Evolutionary conservation across 2,329 filamentous ascomycete genomes (phyloP), one percentile per base, ranked within the genome.

Genomic region (Chaetomium sp.): DNA sequence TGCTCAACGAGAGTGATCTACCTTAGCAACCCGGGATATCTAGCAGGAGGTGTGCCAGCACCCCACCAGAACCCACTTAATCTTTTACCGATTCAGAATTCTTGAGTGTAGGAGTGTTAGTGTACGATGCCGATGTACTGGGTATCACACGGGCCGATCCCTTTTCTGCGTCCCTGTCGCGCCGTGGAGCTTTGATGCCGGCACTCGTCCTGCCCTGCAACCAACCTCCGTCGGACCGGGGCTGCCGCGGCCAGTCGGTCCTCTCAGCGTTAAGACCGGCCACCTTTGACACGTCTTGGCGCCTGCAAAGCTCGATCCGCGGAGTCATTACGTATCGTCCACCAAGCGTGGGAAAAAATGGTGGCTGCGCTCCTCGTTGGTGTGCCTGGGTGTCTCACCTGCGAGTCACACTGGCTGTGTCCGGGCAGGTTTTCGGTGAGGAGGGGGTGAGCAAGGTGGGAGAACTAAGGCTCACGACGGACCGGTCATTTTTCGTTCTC

Each of bases 361-460:
- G 51, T 55, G 53, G 53, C 53, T 59, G 57, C 47, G 54, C 52
- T 61, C 52, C 47, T 55, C 57, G 45, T 62, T 60, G 57, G 67
- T 68, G 68, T 68, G 67, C 62, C 63, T 64, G 57, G 48, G 57
- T 70, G 68, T 70, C 68, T 70, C 64, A 70, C 58, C 53, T 60
- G 51, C 58, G 58, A 66, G 69, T 70, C 67, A 69, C 65, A 65
- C 56, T 66, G 56, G 51, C 54, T 55, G 32, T 41, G 46, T 47
- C 38, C 34, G n/a, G 35, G 5, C 11, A 38, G 27, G 35, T 32
- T 56, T 56, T 60, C 63, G 62, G 65, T 61, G 58, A 60, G 55
- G 54, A n/a, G 49, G 40, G 49, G 49, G 54, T 52, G 53, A 56
- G 58, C 59, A 49, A 45, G 55, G 51, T 54, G 52, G 19, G 49